A percentile compares a stretch with the other conserved stretches of the same genome.
phyloP scores from a whole-genome alignment of 257 asterid genomes.

The Cruciata laevipes region DNA sequence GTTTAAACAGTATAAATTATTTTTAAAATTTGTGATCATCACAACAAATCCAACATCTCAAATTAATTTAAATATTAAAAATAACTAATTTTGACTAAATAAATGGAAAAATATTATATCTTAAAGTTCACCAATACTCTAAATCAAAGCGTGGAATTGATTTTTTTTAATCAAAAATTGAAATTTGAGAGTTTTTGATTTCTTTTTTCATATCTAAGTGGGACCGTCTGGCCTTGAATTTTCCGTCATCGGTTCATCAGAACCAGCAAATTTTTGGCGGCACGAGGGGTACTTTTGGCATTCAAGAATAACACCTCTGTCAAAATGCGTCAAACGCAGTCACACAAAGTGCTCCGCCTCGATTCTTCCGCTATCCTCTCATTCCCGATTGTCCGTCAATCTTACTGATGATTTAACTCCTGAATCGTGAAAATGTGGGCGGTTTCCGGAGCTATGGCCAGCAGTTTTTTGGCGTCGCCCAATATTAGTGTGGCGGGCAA shows the following conservation, averaged over 20 bases:
- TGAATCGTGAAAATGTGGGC: slow-evolving; percentile 5
- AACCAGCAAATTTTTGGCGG: not conserved
- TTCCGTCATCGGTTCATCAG: not conserved
- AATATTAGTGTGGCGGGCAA: slow-evolving; percentile 2
- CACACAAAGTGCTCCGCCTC: not conserved
- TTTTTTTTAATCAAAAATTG: too few species aligned
- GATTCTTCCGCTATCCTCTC: not conserved
- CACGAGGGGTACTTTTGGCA: slow-evolving; percentile 1
- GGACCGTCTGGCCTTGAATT: not conserved
- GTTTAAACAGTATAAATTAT: too few species aligned
- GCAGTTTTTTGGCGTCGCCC: not conserved
- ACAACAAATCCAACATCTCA: too few species aligned
- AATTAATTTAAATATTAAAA: too few species aligned
- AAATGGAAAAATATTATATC: too few species aligned
- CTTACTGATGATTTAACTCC: not conserved
- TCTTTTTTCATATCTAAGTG: not conserved
- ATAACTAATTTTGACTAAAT: too few species aligned
- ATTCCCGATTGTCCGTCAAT: not conserved
- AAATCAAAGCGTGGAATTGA: too few species aligned
- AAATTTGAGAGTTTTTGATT: too few species aligned
- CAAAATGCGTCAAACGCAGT: not conserved
- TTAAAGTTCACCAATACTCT: too few species aligned
- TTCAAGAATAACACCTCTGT: not conserved
- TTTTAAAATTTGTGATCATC: too few species aligned
- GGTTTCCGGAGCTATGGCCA: slow-evolving; percentile 1